These are phyloP conservation scores for Vinca minor DNA, from an alignment of 257 asterid genomes.

Conservation along the genomic window DNA sequence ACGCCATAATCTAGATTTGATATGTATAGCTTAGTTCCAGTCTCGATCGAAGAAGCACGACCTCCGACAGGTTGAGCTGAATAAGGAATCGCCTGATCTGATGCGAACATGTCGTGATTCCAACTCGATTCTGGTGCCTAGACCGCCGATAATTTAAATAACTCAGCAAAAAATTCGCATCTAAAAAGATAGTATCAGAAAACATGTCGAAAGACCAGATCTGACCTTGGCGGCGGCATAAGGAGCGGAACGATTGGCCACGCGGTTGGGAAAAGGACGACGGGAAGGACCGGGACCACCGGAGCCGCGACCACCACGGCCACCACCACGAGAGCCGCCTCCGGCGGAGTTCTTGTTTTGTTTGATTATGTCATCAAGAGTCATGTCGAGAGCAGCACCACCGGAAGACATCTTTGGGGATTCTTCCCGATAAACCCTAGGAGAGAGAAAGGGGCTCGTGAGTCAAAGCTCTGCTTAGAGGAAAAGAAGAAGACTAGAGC, in stretches of 20 bases:
- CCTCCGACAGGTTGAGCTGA: slow-evolving; percentile 34
- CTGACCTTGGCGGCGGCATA: slow-evolving; percentile 73
- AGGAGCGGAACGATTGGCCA: slow-evolving; percentile 57
- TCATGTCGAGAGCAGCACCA: slow-evolving; percentile 78
- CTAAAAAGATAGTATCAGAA: not conserved
- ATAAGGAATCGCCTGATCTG: slow-evolving; percentile 22
- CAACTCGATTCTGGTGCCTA: slow-evolving; percentile 85
- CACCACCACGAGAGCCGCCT: slow-evolving; percentile 46
- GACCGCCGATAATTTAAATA: slow-evolving; percentile 11
- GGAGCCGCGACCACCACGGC: slow-evolving; percentile 37
- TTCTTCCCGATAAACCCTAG: slow-evolving; percentile 12
- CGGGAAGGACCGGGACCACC: slow-evolving; percentile 83
- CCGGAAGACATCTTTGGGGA: slow-evolving; percentile 49
- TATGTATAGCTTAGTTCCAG: slow-evolving; percentile 89
- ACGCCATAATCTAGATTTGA: slow-evolving; percentile 92
- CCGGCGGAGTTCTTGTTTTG: slow-evolving; percentile 59
- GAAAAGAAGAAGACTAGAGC: not conserved
- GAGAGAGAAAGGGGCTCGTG: not conserved
- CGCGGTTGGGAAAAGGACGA: slow-evolving; percentile 55
- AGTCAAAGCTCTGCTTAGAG: not conserved
- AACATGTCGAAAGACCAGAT: slow-evolving; percentile 22
- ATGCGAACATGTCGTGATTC: slow-evolving; percentile 71
- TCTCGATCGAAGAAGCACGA: slow-evolving; percentile 66
- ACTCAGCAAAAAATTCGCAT: not conserved
- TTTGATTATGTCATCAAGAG: slow-evolving; percentile 88